Evolutionary conservation across 108 stramenopile genomes (phyloP).

Genomic region (Skeletonema costatum): DNA sequence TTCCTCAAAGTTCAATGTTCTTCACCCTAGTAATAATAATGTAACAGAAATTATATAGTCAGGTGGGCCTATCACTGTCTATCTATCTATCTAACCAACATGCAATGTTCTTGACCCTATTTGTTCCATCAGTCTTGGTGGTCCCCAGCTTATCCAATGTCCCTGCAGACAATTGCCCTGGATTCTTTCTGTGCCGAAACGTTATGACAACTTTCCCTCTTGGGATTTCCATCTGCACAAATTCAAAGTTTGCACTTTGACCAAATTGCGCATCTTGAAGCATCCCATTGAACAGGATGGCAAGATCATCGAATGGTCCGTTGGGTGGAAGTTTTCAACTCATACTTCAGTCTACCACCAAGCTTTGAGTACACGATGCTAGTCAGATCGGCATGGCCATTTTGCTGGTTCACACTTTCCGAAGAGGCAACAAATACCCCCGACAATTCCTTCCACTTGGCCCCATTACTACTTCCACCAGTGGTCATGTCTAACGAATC

Average conservation of each 20-base stretch:
- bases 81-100: too few relatives aligned
- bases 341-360: slow-evolving; percentile 31
- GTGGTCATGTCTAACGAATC: slow-evolving; percentile 18
- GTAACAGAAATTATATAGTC: too few relatives aligned
- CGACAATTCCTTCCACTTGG: slow-evolving; percentile 4
- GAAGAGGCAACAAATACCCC: slow-evolving; percentile 22
- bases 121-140: slow-evolving; percentile 15
- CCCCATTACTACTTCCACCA: background rate
- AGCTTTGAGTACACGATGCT: slow-evolving; percentile 24
- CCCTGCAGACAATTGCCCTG: slow-evolving; percentile 17
- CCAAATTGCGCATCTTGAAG: slow-evolving; percentile 26
- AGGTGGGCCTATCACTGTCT: too few relatives aligned
- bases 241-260: slow-evolving; percentile 15
- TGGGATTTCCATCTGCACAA: slow-evolving; percentile 15
- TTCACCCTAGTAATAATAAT: background rate
- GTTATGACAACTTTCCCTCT: slow-evolving; percentile 30
- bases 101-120: slow-evolving; percentile 1
- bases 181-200: slow-evolving; percentile 47
- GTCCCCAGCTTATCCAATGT: slow-evolving; percentile 21
- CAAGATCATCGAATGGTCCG: slow-evolving; percentile 46
- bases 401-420: background rate
- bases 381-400: slow-evolving; percentile 18
- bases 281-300: slow-evolving; percentile 26
- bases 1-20: background rate
- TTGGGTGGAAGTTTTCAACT: slow-evolving; percentile 28